Evolutionary conservation across 1,284 basidiomycete genomes (phyloP), one percentile per base, ranked within the genome.

Genomic region (Psilocybe mexicana): DNA sequence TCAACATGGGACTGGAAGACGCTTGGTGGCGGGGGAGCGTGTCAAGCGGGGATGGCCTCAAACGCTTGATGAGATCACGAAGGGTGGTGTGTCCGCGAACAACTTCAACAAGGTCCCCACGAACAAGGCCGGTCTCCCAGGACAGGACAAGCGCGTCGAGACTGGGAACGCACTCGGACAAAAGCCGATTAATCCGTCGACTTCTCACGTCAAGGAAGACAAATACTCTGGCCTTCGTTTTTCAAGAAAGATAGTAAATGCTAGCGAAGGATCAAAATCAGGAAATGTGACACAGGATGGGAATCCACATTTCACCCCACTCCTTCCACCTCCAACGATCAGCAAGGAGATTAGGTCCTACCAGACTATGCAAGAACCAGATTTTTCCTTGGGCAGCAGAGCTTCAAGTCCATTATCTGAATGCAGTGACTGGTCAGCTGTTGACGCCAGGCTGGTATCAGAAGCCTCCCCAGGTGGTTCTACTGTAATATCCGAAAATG

Each of bases 141-240:
- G 24, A 25, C 8, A 28, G 44, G n/a, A 46, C 26, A 28, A 10
- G 3, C 12, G 5, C 12, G 24, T 25, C 26, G 44, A 11, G 26
- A 28, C 7, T 28, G 25, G 12, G 38, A 35, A 25, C 26, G 26
- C 47, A 26, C 35, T 30, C n/a, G 18, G 3, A 40, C 43, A 24
- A 51, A 38, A 28, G 40, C 24, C 35, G 36, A 45, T 36, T 35
- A 46, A 52, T 45, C 23, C 33, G 36, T 10, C 30, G 25, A 36
- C 55, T 52, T 56, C 48, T 30, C 49, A 52, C 49, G 55, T 56
- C 49, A 28, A 14, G 40, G 24, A 12, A 45, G 36, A 44, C 12
- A 44, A 28, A 7, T n/a, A 42, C 38, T 25, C 6, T 35, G 30
- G 23, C 14, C 14, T 44, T 51, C 43, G 30, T 38, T 49, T 42